These are phyloP conservation scores for Glonium stellatum DNA, from an alignment of 495 filamentous ascomycete species.

Conservation along the genomic window DNA sequence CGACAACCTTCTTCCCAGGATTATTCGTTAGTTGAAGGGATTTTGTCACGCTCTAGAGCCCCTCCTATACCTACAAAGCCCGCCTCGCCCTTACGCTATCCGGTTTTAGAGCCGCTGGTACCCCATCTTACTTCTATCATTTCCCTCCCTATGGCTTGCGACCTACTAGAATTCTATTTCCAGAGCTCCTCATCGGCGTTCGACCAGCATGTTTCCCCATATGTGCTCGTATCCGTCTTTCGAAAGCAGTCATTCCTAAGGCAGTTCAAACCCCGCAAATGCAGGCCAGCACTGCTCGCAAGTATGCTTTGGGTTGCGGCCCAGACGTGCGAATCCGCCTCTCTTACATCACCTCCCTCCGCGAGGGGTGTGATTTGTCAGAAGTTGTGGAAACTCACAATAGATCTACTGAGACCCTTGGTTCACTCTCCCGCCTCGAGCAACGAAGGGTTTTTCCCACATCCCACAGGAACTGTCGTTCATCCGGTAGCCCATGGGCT, in stretches of 20 bases:
- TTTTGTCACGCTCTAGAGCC: slow-evolving; percentile 46
- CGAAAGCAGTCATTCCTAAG: slow-evolving; percentile 86
- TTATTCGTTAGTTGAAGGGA: too few relatives aligned
- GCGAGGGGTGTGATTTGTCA: slow-evolving; percentile 83
- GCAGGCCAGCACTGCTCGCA: slow-evolving; percentile 79
- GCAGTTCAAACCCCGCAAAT: slow-evolving; percentile 70
- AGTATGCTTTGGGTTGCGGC: slow-evolving; percentile 94
- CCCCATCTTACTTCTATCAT: slow-evolving; percentile 76
- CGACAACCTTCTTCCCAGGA: too few relatives aligned
- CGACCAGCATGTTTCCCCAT: slow-evolving; percentile 79
- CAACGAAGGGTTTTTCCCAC: too few relatives aligned
- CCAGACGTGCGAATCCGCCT: slow-evolving; percentile 89
- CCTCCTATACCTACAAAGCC: too few relatives aligned
- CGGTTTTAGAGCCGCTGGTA: slow-evolving; percentile 78
- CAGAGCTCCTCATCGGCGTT: slow-evolving; percentile 74
- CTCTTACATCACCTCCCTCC: slow-evolving; percentile 78
- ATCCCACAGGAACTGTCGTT: too few relatives aligned
- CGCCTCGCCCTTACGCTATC: slow-evolving; percentile 74
- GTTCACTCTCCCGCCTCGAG: slow-evolving; percentile 70
- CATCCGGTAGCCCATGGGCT: slow-evolving; percentile 47
- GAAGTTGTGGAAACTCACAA: slow-evolving; percentile 80
- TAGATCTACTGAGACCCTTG: slow-evolving; percentile 76
- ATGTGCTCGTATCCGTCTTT: slow-evolving; percentile 86
- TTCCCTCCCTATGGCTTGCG: slow-evolving; percentile 71
- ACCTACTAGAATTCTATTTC: slow-evolving; percentile 83